Evolutionary conservation across 169 alveolate species (phyloP).

Genomic region (Eimeria falciformis): DNA sequence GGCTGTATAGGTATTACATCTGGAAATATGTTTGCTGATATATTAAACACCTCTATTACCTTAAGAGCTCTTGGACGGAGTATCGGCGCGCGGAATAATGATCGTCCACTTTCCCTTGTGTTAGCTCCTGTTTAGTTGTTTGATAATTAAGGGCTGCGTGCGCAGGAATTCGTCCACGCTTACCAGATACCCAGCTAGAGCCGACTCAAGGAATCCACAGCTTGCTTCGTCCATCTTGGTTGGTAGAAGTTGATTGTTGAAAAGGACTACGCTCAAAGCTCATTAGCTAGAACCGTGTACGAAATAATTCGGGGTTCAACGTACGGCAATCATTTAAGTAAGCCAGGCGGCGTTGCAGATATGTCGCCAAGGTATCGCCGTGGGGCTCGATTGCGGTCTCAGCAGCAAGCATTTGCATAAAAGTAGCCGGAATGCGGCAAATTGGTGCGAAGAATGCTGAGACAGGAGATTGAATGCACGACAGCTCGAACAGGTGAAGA

Average conservation of each 20-base stretch:
- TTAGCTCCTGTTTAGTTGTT: not conserved
- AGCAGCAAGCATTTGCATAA: conserved; percentile 50
- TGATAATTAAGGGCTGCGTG: too few species aligned
- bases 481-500: not conserved
- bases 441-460: conserved; percentile 49
- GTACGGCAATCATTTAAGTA: conserved; percentile 42
- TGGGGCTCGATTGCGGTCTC: conserved; percentile 39
- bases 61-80: conserved; percentile 12
- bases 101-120: conserved; percentile 51
- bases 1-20: not conserved
- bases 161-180: not conserved
- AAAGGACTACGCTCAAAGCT: conserved; percentile 21
- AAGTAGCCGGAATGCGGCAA: conserved; percentile 56
- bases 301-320: not conserved
- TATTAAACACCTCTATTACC: not conserved
- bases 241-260: conserved; percentile 49
- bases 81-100: conserved; percentile 49
- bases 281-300: not conserved
- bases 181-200: conserved; percentile 40
- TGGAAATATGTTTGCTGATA: not conserved
- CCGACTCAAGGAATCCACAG: conserved; percentile 41
- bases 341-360: conserved; percentile 30
- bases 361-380: conserved; percentile 30
- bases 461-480: not conserved
- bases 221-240: conserved; percentile 37